These are phyloP conservation scores for Byssothecium circinans DNA, from an alignment of 2,329 filamentous ascomycete species.

Conservation along the genomic window DNA sequence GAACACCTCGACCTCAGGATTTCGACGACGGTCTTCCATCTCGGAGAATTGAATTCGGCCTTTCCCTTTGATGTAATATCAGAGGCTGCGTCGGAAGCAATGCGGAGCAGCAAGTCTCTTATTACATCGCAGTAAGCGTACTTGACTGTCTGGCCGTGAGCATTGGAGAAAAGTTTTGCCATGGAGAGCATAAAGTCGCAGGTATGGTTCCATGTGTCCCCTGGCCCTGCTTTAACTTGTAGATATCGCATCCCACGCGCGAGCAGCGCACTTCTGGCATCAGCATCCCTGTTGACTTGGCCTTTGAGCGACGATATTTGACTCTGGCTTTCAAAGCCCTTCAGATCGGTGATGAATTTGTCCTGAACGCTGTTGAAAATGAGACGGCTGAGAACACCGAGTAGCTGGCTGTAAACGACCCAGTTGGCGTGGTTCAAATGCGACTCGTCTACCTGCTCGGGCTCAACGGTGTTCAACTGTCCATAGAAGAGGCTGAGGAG, in stretches of 20 bases:
- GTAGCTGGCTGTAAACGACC: slow-evolving; percentile 87
- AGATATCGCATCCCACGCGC: slow-evolving; percentile 91
- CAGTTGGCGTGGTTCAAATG: slow-evolving; percentile 90
- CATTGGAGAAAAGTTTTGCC: slow-evolving; percentile 78
- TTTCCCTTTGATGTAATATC: slow-evolving; percentile 74
- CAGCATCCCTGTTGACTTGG: slow-evolving; percentile 66
- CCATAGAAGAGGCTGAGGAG: slow-evolving; percentile 94
- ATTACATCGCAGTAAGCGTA: slow-evolving; percentile 92
- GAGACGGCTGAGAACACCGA: slow-evolving; percentile 94
- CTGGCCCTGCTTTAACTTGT: slow-evolving; percentile 71
- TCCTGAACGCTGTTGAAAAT: slow-evolving; percentile 84
- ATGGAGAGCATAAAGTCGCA: slow-evolving; percentile 86
- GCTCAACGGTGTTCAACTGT: slow-evolving; percentile 87
- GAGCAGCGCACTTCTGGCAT: slow-evolving; percentile 83
- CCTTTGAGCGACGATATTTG: slow-evolving; percentile 64
- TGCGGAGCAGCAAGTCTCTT: slow-evolving; percentile 80
- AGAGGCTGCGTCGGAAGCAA: slow-evolving; percentile 76
- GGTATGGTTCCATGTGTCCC: slow-evolving; percentile 78
- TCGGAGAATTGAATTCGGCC: slow-evolving; percentile 75
- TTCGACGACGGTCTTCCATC: slow-evolving; percentile 84
- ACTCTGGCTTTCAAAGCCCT: slow-evolving; percentile 70
- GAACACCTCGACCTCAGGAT: slow-evolving; percentile 75
- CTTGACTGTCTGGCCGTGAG: slow-evolving; percentile 88
- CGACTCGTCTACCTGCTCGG: slow-evolving; percentile 75
- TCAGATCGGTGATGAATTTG: slow-evolving; percentile 80